Evolutionary conservation across 2,329 filamentous ascomycete genomes (phyloP).

Genomic region (Claviceps africana): DNA sequence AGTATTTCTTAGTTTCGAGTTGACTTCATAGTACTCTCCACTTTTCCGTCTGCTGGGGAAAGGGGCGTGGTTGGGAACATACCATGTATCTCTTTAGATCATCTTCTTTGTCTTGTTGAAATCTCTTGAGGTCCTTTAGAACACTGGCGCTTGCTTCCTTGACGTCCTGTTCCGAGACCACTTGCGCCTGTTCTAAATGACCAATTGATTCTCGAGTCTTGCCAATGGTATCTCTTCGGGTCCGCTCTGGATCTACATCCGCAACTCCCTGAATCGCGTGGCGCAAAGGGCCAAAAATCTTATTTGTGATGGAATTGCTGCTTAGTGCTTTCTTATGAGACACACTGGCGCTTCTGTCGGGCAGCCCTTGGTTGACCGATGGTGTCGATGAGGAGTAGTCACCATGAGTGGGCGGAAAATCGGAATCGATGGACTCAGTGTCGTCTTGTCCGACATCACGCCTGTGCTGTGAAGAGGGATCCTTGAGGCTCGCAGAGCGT

Average conservation of each 20-base stretch:
- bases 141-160: conserved; percentile 84
- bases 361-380: conserved; percentile 61
- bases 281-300: conserved; percentile 87
- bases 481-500: conserved; percentile 49
- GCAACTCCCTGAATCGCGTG: conserved; percentile 94
- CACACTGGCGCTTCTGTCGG: conserved; percentile 34
- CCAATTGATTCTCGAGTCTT: conserved; percentile 82
- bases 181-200: conserved; percentile 79
- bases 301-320: conserved; percentile 80
- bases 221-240: conserved; percentile 80
- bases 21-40: not conserved
- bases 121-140: conserved; percentile 77
- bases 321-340: conserved; percentile 68
- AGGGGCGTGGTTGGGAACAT: conserved; percentile 22
- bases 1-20: conserved; percentile 13
- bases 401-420: conserved; percentile 82
- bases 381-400: conserved; percentile 49
- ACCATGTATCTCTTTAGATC: conserved; percentile 94
- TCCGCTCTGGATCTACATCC: conserved; percentile 88
- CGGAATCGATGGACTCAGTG: conserved; percentile 83
- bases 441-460: conserved; percentile 54
- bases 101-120: conserved; percentile 91
- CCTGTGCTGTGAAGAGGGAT: conserved; percentile 32
- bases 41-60: not conserved
- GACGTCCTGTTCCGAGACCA: conserved; percentile 80